Base-by-base conservation (phyloP, 2,329 filamentous ascomycete genomes). In the Colletotrichum noveboracense region DNA sequence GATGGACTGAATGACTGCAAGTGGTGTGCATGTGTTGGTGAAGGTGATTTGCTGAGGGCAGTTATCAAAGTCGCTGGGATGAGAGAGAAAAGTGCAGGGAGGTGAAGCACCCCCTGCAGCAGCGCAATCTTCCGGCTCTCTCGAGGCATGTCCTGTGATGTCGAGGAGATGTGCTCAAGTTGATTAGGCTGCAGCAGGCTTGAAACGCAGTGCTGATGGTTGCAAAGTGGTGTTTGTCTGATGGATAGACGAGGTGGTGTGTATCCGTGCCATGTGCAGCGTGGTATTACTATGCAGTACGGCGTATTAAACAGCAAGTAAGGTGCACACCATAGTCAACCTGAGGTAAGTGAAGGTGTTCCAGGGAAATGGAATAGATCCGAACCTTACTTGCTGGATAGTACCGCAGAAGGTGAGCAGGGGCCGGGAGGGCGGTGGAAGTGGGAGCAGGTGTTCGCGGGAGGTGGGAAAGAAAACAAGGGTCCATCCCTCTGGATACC, bases 151-250 rank as follows among this genome's bases (percentile, higher is more conserved):
- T 68, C 32, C 32, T 58, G 73, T 67, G 61, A 71, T 52, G 67
- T 28, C 55, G 55, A 38, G 38, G 6, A 28, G 38, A 71, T 16
- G 52, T 66, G 8, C 9, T 60, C 56, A 24, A 55, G 62, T 56
- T 67, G 69, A 72, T 64, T 64, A 73, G 73, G n/a, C 73, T 75
- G 64, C 43, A 72, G 73, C 70, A 73, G 70, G 64, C 70, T 66
- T 75, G 73, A 75, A 75, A 73, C 69, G 73, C 34, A 12, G 73
- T 24, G 56, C 21, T 30, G 69, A 65, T 68, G 43, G 43, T 21
- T 48, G 43, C 43, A 21, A 48, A 48, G 43, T 48, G 43, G 13
- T 58, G 55, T 58, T 28, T 58, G 55, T 58, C 55, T 75, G 73
- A 73, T 64, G 32, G 62, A 75, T 58, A 64, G 70, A 75, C 18